Evolutionary conservation across 441 rosid species (phyloP).

Genomic region (Pelargonium citronellum): DNA sequence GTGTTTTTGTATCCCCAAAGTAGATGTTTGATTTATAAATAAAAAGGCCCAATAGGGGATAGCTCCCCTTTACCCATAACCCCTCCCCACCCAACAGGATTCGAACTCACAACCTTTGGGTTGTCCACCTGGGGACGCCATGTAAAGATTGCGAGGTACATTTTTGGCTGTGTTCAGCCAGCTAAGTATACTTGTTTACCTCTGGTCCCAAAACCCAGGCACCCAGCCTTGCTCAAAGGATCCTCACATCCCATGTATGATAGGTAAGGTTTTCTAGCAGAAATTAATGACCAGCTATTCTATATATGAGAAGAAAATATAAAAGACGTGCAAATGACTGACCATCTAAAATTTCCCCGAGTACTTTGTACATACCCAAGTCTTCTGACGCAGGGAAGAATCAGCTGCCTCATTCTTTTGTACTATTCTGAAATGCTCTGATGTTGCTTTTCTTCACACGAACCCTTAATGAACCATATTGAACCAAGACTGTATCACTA

Average conservation of each 20-base stretch:
- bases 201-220: not conserved
- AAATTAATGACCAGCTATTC: not conserved
- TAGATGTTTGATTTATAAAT: too few species aligned
- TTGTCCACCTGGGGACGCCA: not conserved
- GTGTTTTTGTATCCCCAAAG: too few species aligned
- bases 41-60: too few species aligned
- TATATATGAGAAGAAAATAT: not conserved
- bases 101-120: too few species aligned
- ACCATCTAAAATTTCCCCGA: too few species aligned
- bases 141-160: not conserved
- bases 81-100: too few species aligned
- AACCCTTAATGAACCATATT: slow-evolving; percentile 74
- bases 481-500: slow-evolving; percentile 60
- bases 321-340: not conserved
- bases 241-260: not conserved
- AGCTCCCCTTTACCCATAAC: too few species aligned
- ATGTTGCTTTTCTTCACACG: slow-evolving; percentile 58
- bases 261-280: not conserved
- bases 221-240: not conserved
- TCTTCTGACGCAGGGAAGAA: slow-evolving; percentile 30
- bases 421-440: slow-evolving; percentile 34
- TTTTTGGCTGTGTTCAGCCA: not conserved
- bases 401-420: slow-evolving; percentile 25
- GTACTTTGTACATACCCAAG: slow-evolving; percentile 39
- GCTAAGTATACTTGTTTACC: not conserved